Evolutionary conservation across 2,329 filamentous ascomycete genomes (phyloP), one percentile per base, ranked within the genome.

Genomic region (Ascocoryne sarcoides): DNA sequence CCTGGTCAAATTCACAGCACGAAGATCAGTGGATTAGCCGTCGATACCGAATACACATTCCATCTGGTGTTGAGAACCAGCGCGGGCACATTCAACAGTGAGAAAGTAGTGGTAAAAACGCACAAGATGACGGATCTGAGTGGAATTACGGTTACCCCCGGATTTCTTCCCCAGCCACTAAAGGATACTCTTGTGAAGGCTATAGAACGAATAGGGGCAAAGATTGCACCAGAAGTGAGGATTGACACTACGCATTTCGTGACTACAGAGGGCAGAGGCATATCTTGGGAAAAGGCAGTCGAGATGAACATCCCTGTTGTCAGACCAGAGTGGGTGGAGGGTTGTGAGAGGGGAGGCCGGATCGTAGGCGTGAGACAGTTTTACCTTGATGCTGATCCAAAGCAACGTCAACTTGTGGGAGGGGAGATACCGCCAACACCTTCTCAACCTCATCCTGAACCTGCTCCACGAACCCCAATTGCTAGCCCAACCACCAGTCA

Each of bases 221-320:
- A 92, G 69, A 71, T 96, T 49, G 84, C 87, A 42, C 90, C 95
- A 53, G 76, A 76, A 10, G 88, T 96, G 37, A 77, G 90, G 55
- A 96, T 98, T 58, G 92, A 98, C 61, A 98, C 92, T 1, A 98
- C 92, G 12, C 92, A 98, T 65, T 98, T 98, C 61, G 87, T 98
- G 44, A 96, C 90, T 48, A 94, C 87, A 8, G 92, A 98, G 62
- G 89, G 89, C 20, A 72, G 89, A 41, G 92, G 92, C 21, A 73
- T 84, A 37, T 75, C 82, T 10, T 98, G 92, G 92, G 92, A 98
- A 66, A 93, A 92, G 69, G 92, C 92, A 1, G 82, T 90, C 20
- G 90, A 96, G 68, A 93, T 89, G 76, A 98, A 96, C 62, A 94
- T 98, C 40, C 92, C 92, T 5, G 87, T 98, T 9, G 92, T 98